Conservation (phyloP, 2,329 filamentous ascomycete species). For the Paecilomyces dactylethromorphus region DNA sequence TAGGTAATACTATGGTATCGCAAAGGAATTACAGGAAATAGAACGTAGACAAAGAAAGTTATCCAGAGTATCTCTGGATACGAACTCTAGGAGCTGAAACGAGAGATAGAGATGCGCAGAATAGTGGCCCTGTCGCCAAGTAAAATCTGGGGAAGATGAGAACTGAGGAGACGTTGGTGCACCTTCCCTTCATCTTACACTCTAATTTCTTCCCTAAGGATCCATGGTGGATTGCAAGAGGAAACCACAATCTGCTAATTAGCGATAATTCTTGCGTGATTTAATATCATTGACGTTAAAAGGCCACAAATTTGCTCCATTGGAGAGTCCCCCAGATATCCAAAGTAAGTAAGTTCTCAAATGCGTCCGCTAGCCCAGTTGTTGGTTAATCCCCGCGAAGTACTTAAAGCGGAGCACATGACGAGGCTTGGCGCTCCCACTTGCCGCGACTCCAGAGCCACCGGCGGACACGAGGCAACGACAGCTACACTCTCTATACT, state of each 20-base stretch:
- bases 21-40: neutral
- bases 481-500: neutral
- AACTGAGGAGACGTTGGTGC: neutral
- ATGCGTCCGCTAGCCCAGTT: neutral
- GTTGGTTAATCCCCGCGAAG: neutral
- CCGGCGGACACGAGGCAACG: neutral
- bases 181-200: conserved; percentile 1
- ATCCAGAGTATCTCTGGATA: neutral
- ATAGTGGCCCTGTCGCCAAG: neutral
- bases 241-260: neutral
- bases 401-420: conserved; percentile 8
- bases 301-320: neutral
- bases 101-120: neutral
- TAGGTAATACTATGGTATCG: neutral
- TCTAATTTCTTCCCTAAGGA: neutral
- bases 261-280: neutral
- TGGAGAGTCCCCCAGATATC: neutral
- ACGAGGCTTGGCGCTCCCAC: conserved; percentile 9
- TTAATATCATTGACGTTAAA: neutral
- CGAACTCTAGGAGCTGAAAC: neutral
- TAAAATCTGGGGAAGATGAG: neutral
- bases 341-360: no score
- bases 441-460: conserved; percentile 1
- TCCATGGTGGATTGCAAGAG: neutral
- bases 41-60: neutral